Conservation (phyloP, 768 basidiomycete genomes). For the Boletus tylopilopsis region DNA sequence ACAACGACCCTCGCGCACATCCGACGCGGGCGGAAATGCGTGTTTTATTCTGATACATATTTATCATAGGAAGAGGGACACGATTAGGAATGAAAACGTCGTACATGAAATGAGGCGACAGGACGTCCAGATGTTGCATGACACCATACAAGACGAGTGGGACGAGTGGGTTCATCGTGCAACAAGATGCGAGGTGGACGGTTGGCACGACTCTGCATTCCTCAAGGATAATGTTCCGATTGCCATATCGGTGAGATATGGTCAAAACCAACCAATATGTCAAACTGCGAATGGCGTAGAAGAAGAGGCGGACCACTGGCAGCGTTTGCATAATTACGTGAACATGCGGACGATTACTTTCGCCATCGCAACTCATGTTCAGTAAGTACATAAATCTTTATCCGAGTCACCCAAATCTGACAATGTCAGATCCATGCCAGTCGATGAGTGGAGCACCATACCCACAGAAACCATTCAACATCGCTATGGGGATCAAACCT, state of each 20-base stretch:
- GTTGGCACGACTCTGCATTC: neutral
- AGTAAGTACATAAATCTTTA: too few relatives aligned
- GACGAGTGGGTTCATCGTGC: neutral
- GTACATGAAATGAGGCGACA: neutral
- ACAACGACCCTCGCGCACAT: too few relatives aligned
- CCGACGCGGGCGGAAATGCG: too few relatives aligned
- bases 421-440: neutral
- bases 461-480: neutral
- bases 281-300: accelerated
- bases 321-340: neutral
- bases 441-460: neutral
- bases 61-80: too few relatives aligned
- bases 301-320: neutral
- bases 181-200: neutral
- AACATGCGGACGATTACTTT: neutral
- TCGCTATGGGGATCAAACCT: neutral
- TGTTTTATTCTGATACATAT: too few relatives aligned
- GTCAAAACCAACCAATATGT: neutral
- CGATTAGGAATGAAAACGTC: neutral
- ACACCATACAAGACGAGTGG: neutral
- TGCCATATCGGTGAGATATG: neutral
- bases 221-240: neutral
- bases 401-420: too few relatives aligned
- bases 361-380: neutral
- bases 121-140: neutral